Conservation (phyloP, 129 eudicot genomes). For the Solidago caesia region DNA sequence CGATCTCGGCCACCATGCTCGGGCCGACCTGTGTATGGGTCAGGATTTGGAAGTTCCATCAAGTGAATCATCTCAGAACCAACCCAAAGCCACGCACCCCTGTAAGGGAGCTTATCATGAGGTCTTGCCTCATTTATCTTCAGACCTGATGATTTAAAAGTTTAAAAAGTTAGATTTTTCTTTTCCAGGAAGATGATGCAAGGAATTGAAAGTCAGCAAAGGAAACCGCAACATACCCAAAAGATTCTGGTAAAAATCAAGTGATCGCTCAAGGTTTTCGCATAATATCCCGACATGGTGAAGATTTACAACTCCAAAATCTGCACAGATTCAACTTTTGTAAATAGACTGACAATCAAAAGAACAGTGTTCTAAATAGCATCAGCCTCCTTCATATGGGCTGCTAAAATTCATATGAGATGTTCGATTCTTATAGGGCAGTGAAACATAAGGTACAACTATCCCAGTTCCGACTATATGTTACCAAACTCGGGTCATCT, state of each 20-base stretch:
- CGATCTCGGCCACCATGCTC: constrained; percentile 95
- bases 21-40: constrained; percentile 78
- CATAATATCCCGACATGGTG: constrained; percentile 96
- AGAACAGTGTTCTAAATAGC: too few species aligned
- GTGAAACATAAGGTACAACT: too few species aligned
- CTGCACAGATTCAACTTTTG: constrained; percentile 40
- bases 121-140: constrained; percentile 96
- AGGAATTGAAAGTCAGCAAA: not conserved
- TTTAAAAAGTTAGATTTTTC: not conserved
- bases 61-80: constrained; percentile 96
- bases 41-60: constrained; percentile 97
- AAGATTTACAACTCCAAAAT: constrained; percentile 81
- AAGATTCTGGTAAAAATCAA: constrained; percentile 83
- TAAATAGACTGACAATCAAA: not conserved
- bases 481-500: too few species aligned
- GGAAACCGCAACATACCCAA: constrained; percentile 52
- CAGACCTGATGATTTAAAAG: constrained; percentile 49
- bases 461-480: too few species aligned
- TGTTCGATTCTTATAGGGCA: too few species aligned
- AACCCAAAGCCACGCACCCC: constrained; percentile 99
- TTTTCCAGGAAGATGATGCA: constrained; percentile 1
- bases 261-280: constrained; percentile 90
- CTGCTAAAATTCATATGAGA: too few species aligned
- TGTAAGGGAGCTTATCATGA: constrained; percentile 90
- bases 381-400: too few species aligned